These are phyloP conservation scores for Penicillium argentinense DNA, from an alignment of 495 filamentous ascomycete genomes.

Conservation along the genomic window DNA sequence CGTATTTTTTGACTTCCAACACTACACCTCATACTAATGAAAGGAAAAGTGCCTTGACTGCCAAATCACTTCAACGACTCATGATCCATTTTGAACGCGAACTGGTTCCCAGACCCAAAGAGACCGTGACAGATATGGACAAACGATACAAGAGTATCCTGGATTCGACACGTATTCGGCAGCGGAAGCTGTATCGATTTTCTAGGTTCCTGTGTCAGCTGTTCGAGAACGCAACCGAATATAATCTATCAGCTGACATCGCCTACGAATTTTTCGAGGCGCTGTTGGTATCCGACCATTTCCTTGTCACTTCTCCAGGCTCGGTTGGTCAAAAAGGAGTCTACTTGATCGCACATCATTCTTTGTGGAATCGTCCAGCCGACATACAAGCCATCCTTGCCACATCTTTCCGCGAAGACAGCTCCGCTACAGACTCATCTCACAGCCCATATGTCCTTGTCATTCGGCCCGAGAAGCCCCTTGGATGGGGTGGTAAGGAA, in stretches of 20 bases:
- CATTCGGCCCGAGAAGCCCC: slow-evolving; percentile 73
- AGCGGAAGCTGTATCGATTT: slow-evolving; percentile 84
- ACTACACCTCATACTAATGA: slow-evolving; percentile 20
- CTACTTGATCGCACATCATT: slow-evolving; percentile 81
- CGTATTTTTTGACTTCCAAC: not conserved
- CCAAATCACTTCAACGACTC: slow-evolving; percentile 82
- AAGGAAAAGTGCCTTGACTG: slow-evolving; percentile 69
- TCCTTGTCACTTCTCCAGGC: slow-evolving; percentile 63
- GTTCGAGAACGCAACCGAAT: slow-evolving; percentile 95
- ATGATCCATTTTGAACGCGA: slow-evolving; percentile 91
- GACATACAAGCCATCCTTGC: slow-evolving; percentile 84
- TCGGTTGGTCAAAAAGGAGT: slow-evolving; percentile 67
- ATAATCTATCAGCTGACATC: slow-evolving; percentile 67
- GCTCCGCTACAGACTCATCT: slow-evolving; percentile 64
- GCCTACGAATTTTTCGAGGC: slow-evolving; percentile 75
- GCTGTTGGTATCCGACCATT: slow-evolving; percentile 82
- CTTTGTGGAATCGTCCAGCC: slow-evolving; percentile 66
- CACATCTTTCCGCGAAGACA: slow-evolving; percentile 82
- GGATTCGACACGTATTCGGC: slow-evolving; percentile 92
- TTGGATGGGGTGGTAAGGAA: slow-evolving; percentile 80
- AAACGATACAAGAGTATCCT: slow-evolving; percentile 93
- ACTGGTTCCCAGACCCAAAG: slow-evolving; percentile 75
- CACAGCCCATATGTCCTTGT: slow-evolving; percentile 78
- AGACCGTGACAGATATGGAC: slow-evolving; percentile 84
- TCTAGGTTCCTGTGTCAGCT: slow-evolving; percentile 83